Base-by-base conservation (phyloP, 78 protist genomes). In the Abeoforma whisleri region DNA sequence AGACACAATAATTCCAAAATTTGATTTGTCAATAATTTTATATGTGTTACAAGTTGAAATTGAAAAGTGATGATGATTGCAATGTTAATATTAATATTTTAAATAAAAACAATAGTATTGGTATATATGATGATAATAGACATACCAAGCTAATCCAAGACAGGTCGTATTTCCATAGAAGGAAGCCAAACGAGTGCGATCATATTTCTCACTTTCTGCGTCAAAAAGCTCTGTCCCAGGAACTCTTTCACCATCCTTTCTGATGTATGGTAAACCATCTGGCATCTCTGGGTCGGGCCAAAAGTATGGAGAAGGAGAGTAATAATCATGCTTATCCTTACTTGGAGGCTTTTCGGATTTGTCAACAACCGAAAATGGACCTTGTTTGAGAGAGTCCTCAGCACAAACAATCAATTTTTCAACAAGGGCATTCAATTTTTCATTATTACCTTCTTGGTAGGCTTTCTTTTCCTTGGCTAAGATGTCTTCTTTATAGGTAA, bases 241-340 rank as follows among this genome's bases (percentile, higher is more conserved):
- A 22, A 84, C 87, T 34, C 87, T 69, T 31, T 84, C 35, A 22
- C 87, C 70, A 12, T 84, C 87, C 25, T 40, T 40, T 37, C 74
- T 38, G 8, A 68, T 5, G 36, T 84, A 84, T 25, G 87, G 87
- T 31, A 84, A 36, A 16, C 87, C 87, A 84, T 84, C 87, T 31
- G 87, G 2, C 5, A 36, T 71, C 2, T 84, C 23, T 32, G 87
- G 87, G 40, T 84, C 68, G 2, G 87, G 87, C 87, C 87, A 84
- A 38, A 68, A 84, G 38, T 84, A 84, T 16, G 87, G 87, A 5
- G 87, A 5, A 2, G 74, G 76, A 2, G 75, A n/a, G 87, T 84
- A 84, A 76, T 84, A 84, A 69, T 84, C 87, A 33, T 84, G 87
- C 76, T 84, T 84, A 84, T 84, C 22, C 30, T 22, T 12, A 39